These are phyloP conservation scores for Aspergillus unguis DNA, from an alignment of 2,329 filamentous ascomycete species.

Conservation along the genomic window DNA sequence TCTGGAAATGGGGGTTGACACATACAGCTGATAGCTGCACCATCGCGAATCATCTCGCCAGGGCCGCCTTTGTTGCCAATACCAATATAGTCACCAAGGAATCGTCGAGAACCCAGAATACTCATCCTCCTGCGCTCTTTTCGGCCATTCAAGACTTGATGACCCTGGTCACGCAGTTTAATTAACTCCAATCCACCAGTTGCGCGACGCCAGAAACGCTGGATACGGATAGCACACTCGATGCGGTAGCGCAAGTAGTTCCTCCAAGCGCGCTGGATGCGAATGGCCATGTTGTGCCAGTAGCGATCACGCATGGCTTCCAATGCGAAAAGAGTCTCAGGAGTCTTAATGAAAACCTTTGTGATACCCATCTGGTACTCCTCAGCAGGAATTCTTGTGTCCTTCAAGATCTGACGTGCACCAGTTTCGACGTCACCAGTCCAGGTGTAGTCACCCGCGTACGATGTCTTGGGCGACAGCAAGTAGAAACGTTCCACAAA, in stretches of 20 bases:
- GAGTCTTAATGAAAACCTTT: slow-evolving; percentile 97
- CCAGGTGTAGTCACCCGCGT: slow-evolving; percentile 97
- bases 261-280: slow-evolving; percentile 95
- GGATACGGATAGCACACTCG: slow-evolving; percentile 90
- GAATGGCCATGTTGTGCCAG: slow-evolving; percentile 99
- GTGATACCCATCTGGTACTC: slow-evolving; percentile 97
- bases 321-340: slow-evolving; percentile 91
- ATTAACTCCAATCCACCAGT: slow-evolving; percentile 86
- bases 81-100: slow-evolving; percentile 91
- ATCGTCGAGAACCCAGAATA: slow-evolving; percentile 84
- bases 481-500: slow-evolving; percentile 98
- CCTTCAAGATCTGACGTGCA: slow-evolving; percentile 87
- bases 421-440: slow-evolving; percentile 82
- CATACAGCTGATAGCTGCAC: slow-evolving; percentile 66
- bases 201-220: slow-evolving; percentile 93
- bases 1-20: not conserved
- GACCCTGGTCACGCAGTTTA: slow-evolving; percentile 81
- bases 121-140: slow-evolving; percentile 92
- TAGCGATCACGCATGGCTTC: slow-evolving; percentile 98
- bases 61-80: slow-evolving; percentile 76
- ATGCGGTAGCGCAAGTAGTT: slow-evolving; percentile 90
- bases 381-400: slow-evolving; percentile 90
- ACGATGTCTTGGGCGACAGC: slow-evolving; percentile 88
- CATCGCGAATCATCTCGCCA: slow-evolving; percentile 74
- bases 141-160: slow-evolving; percentile 72